Evolutionary conservation across 2,329 filamentous ascomycete genomes (phyloP).

Genomic region (Alternaria postmessia): DNA sequence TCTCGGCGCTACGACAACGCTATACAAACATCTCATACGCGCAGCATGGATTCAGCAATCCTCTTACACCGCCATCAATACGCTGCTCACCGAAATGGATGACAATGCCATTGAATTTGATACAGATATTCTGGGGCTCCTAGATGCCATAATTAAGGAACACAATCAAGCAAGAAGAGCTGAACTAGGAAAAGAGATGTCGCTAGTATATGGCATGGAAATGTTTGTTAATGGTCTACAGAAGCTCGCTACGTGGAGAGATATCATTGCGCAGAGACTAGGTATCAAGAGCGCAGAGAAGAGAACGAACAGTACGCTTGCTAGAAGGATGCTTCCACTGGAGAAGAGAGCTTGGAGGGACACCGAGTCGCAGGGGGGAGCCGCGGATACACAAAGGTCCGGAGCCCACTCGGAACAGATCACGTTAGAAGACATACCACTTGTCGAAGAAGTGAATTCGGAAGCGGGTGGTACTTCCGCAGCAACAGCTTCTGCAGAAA

Average conservation of each 20-base stretch:
- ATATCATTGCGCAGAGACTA: conserved; percentile 38
- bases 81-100: conserved; percentile 71
- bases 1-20: conserved; percentile 72
- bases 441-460: neutral
- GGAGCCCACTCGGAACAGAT: neutral
- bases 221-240: conserved; percentile 38
- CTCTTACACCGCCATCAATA: conserved; percentile 64
- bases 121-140: conserved; percentile 53
- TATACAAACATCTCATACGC: conserved; percentile 73
- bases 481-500: neutral
- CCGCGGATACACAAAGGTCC: neutral
- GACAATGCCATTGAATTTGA: conserved; percentile 68
- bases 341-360: neutral
- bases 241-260: conserved; percentile 45
- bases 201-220: conserved; percentile 49
- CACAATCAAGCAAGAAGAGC: conserved; percentile 33
- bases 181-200: conserved; percentile 33
- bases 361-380: neutral
- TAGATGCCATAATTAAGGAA: conserved; percentile 48
- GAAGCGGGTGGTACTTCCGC: neutral
- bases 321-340: neutral
- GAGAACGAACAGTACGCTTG: neutral
- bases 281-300: conserved; percentile 23
- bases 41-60: conserved; percentile 69
- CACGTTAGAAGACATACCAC: neutral